phyloP scores from a whole-genome alignment of 768 basidiomycete species.

The Floccularia luteovirens region DNA sequence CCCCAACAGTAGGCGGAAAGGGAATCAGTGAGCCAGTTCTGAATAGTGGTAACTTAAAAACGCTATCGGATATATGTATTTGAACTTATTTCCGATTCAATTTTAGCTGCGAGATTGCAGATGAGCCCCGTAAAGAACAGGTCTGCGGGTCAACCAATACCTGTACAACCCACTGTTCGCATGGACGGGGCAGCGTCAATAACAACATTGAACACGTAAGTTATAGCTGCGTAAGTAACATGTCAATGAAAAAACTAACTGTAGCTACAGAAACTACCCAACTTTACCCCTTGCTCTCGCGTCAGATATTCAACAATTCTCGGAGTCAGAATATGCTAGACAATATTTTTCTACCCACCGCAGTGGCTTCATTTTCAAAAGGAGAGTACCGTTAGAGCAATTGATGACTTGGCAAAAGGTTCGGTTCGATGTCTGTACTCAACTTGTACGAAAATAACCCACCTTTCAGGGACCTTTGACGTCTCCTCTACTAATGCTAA shows the following conservation, averaged over 20 bases:
- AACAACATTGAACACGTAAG: slow-evolving; percentile 51
- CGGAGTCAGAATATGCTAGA: slow-evolving; percentile 76
- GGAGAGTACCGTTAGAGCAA: slow-evolving; percentile 75
- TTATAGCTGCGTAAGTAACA: too few relatives aligned
- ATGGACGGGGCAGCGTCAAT: slow-evolving; percentile 18
- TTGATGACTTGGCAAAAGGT: slow-evolving; percentile 93
- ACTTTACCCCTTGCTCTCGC: slow-evolving; percentile 75
- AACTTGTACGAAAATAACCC: slow-evolving; percentile 2
- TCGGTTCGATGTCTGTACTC: slow-evolving; percentile 2
- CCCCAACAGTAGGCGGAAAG: slow-evolving; percentile 48
- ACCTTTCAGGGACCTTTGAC: slow-evolving; percentile 46
- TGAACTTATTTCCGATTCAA: slow-evolving; percentile 6
- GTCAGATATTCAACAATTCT: slow-evolving; percentile 82
- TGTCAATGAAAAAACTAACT: slow-evolving; percentile 2
- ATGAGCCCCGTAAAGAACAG: slow-evolving; percentile 74
- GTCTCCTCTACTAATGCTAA: slow-evolving; percentile 68
- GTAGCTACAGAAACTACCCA: slow-evolving; percentile 53
- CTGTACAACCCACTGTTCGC: slow-evolving; percentile 33
- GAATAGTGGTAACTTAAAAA: slow-evolving; percentile 52
- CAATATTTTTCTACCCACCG: slow-evolving; percentile 88
- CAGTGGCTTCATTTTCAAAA: slow-evolving; percentile 81
- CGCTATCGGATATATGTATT: slow-evolving; percentile 1
- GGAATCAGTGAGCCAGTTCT: slow-evolving; percentile 63
- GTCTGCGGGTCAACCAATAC: slow-evolving; percentile 53
- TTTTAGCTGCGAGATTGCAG: slow-evolving; percentile 55